Evolutionary conservation across 2,329 filamentous ascomycete genomes (phyloP), one percentile per base, ranked within the genome.

Genomic region (Escovopsis sp.): DNA sequence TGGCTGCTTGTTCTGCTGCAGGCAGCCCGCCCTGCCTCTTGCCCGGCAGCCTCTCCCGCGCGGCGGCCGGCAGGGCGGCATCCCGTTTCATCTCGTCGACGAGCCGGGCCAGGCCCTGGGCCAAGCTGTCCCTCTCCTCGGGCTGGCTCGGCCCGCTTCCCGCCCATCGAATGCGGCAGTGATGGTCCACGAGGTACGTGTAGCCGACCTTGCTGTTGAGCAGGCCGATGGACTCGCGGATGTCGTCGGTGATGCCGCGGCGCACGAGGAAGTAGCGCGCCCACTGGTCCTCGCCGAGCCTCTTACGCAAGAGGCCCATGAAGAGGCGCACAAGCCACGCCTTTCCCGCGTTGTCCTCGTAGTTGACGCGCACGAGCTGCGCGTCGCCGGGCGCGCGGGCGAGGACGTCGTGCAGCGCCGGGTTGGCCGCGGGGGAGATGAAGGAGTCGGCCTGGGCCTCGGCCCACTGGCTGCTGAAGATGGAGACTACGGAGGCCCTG

Each of bases 121-220:
- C 70, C 51, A 92, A 52, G 29, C 74, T 70, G 35, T 76, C 68
- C 43, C 65, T 68, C 62, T 92, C 84, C 14, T 70, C 69, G 0
- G 68, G 68, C 41, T 75, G 66, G 31, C 76, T 73, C 32, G 66
- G 54, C 11, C 78, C 83, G 49, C 86, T 93, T 4, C 83, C 90
- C 1, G 88, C 90, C 90, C 90, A 98, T 38, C 90, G 72, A 46
- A 98, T 92, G 58, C 76, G 81, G 55, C 86, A 94, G 43, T 87
- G 68, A 42, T 76, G 67, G 54, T 98, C 90, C 39, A 98, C 66
- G 33, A 98, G 66, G 57, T 94, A 98, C 4, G 87, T 79, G 60
- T 94, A 96, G 27, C 87, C 88, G 25, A 94, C 88, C 58, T 87
- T 92, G 45, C 75, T 76, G 58, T 98, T 98, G 52, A 93, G 62